Base-by-base conservation (phyloP, 2,329 filamentous ascomycete species). In the Camillea tinctor region DNA sequence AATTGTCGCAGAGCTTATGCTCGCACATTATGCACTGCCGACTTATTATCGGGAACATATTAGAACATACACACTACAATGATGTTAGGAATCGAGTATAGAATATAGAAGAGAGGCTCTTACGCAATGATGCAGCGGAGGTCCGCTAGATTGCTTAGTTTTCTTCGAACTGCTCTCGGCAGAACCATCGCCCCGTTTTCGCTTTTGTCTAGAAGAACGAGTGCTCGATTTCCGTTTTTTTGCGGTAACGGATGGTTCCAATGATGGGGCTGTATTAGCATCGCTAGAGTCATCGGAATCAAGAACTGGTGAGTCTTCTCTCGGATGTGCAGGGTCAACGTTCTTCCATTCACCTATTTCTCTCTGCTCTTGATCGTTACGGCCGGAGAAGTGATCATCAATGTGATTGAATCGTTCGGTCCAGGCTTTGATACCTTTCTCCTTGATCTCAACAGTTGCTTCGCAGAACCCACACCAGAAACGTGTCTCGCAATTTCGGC, bases 401-500 rank as follows among this genome's bases (percentile, higher is more conserved):
- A 96, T 93, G 69, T 97, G 92, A 66, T 93, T 77, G 66, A 79
- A 84, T 11, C 83, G 75, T 65, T 77, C 76, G 7, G 84, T 83
- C 83, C 84, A 85, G 0, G 86, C 85, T 22, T 83, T 83, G 1
- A 80, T 72, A 3, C 82, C 80, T 36, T 76, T 75, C 21, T 78
- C 76, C 30, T 76, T 71, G 26, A 87, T 78, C n/a, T 77, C 73
- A 15, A 92, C 76, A 20, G 87, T 79, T 19, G 75, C 68, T 17
- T 76, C 69, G 72, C 92, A 97, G 72, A 97, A 96, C 0, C 93
- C 93, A 69, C 93, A 97, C 93, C 93, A 97, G 74, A 92, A 97
- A 5, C 82, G 79, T 1, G 77, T 76, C 64, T 89, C 85, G 26
- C 82, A 84, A 60, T 89, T 88, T 15, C 84, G 79, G 0, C 89